Percentiles rank a stretch among this genome's conserved stretches.
phyloP scores from a whole-genome alignment of 2,329 filamentous ascomycete genomes.

The Gyromitra esculenta region DNA sequence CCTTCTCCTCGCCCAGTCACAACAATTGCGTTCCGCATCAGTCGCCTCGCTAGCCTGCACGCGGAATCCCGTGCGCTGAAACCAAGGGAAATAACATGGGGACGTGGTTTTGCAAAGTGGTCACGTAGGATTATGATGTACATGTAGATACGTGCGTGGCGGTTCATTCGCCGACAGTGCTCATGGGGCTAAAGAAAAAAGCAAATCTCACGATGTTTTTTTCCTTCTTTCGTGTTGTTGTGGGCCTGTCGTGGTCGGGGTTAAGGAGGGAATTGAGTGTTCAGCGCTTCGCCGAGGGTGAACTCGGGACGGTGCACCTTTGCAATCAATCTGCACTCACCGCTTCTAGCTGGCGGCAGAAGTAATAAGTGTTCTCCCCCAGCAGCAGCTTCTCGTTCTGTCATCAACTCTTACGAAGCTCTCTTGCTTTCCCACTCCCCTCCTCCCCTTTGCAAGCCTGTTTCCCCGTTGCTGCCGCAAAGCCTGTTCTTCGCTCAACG shows the following conservation, averaged over 20 bases:
- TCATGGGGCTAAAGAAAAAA: conserved; percentile 45
- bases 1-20: conserved; percentile 12
- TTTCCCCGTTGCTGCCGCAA: conserved; percentile 9
- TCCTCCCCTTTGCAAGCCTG: conserved; percentile 22
- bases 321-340: conserved; percentile 47
- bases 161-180: conserved; percentile 42
- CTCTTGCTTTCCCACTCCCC: background rate
- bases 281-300: conserved; percentile 39
- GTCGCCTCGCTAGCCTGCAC: conserved; percentile 32
- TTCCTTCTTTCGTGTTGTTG: conserved; percentile 46
- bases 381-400: conserved; percentile 42
- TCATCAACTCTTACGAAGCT: conserved; percentile 30
- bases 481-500: conserved; percentile 5
- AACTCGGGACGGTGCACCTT: conserved; percentile 43
- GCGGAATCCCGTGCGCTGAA: conserved; percentile 38
- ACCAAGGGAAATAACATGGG: conserved; percentile 42
- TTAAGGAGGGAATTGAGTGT: conserved; percentile 41
- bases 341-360: conserved; percentile 39
- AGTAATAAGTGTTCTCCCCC: conserved; percentile 2
- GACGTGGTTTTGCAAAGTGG: conserved; percentile 47
- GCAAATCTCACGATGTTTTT: conserved; percentile 52
- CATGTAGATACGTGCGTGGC: conserved; percentile 46
- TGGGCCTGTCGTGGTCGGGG: conserved; percentile 37
- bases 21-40: conserved; percentile 20
- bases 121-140: conserved; percentile 47